Percentiles rank a stretch among this genome's conserved stretches.
These are phyloP conservation scores for Torulaspora delbrueckii DNA, from an alignment of 805 yeast species.

Conservation along the genomic window DNA sequence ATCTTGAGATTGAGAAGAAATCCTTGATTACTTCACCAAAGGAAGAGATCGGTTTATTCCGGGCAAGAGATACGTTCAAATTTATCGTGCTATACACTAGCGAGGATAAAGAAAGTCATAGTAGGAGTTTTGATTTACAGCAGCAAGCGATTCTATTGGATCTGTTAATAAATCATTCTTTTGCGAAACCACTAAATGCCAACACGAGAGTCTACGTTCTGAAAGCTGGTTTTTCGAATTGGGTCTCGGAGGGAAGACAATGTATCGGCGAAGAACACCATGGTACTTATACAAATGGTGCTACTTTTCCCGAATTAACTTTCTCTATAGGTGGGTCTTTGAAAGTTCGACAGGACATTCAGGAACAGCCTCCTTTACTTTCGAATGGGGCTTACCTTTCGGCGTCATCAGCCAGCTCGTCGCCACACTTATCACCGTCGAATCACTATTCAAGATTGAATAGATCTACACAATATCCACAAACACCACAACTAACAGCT, in stretches of 20 bases:
- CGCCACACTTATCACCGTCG: conserved; percentile 7
- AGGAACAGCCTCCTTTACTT: conserved; percentile 14
- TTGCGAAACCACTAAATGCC: conserved; percentile 25
- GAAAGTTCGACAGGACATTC: conserved; percentile 11
- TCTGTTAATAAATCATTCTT: conserved; percentile 26
- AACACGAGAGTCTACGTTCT: conserved; percentile 18
- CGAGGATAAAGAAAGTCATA: conserved; percentile 14
- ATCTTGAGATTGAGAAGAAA: conserved; percentile 60
- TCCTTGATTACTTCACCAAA: conserved; percentile 55
- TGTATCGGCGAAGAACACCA: conserved; percentile 13
- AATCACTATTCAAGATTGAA: conserved; percentile 1
- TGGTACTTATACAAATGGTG: conserved; percentile 22
- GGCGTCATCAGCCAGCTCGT: conserved; percentile 1
- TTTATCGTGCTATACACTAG: conserved; percentile 53
- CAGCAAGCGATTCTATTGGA: conserved; percentile 24
- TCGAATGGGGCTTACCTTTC: neutral
- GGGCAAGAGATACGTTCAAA: conserved; percentile 50
- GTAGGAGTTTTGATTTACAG: conserved; percentile 19
- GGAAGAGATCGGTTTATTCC: conserved; percentile 51
- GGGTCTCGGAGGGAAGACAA: conserved; percentile 22
- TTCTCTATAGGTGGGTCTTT: conserved; percentile 21
- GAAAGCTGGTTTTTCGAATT: conserved; percentile 25
- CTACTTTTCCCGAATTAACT: conserved; percentile 20
- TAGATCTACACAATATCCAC: conserved; percentile 26
- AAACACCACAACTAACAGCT: conserved; percentile 21